Conservation (phyloP, 345 rosid genomes). For the Passiflora organensis region DNA sequence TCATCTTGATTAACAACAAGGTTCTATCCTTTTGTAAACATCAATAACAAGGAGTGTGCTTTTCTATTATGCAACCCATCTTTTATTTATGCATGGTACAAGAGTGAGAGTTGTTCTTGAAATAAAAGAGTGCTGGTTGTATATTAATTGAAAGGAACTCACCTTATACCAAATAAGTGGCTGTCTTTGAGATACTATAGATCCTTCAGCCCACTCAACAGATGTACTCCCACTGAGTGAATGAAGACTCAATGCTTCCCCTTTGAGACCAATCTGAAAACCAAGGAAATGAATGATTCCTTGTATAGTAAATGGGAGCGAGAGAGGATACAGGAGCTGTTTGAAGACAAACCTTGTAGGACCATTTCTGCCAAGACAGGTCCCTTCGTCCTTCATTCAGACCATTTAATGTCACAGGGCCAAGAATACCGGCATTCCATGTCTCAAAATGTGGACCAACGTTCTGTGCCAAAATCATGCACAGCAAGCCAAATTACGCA, state of each 20-base stretch:
- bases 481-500: constrained; percentile 3
- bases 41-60: too few species aligned
- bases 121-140: too few species aligned
- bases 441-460: constrained; percentile 98
- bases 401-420: constrained; percentile 78
- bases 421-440: constrained; percentile 96
- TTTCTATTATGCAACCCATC: too few species aligned
- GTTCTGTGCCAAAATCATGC: constrained; percentile 47
- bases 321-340: not conserved
- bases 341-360: constrained; percentile 68
- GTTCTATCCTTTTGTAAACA: too few species aligned
- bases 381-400: constrained; percentile 77
- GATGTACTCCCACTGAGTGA: constrained; percentile 78
- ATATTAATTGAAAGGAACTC: too few species aligned
- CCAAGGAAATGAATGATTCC: constrained; percentile 5
- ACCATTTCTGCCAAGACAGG: constrained; percentile 96
- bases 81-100: too few species aligned
- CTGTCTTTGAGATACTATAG: constrained; percentile 67
- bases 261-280: constrained; percentile 83
- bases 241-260: constrained; percentile 87
- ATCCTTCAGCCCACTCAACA: constrained; percentile 87
- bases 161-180: constrained; percentile 96
- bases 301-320: not conserved
- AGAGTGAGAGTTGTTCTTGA: too few species aligned
- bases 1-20: too few species aligned